Percentiles rank a stretch among this genome's conserved stretches.
Conservation (phyloP, 2,329 filamentous ascomycete genomes). For the Stylonectria norvegica region DNA sequence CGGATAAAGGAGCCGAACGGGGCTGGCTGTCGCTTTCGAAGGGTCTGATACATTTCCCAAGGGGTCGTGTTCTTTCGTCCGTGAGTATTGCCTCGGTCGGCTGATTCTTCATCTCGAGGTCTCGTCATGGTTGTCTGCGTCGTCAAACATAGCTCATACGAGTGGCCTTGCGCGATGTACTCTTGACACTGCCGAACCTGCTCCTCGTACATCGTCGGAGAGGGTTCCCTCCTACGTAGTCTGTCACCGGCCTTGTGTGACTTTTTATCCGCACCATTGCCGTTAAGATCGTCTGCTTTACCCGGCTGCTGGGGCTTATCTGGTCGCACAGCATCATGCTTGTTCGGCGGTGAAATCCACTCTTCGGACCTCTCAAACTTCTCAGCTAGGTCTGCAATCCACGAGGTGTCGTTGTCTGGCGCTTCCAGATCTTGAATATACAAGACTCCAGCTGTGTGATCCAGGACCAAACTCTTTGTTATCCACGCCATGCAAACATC, state of each 20-base stretch:
- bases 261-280: not conserved
- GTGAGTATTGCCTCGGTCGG: no score
- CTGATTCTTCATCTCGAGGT: conserved; percentile 18
- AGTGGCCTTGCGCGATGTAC: conserved; percentile 71
- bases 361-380: conserved; percentile 24
- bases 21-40: conserved; percentile 71
- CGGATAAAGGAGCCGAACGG: conserved; percentile 82
- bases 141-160: conserved; percentile 83
- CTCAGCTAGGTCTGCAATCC: conserved; percentile 30
- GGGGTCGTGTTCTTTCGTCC: conserved; percentile 32
- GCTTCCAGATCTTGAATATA: conserved; percentile 56
- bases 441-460: conserved; percentile 60
- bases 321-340: no score
- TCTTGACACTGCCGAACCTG: conserved; percentile 69
- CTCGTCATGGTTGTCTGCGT: conserved; percentile 64
- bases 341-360: no score
- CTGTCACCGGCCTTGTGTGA: conserved; percentile 2
- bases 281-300: not conserved
- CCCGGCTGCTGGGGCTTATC: not conserved
- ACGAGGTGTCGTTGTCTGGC: conserved; percentile 21
- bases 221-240: conserved; percentile 38
- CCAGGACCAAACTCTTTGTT: conserved; percentile 72
- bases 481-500: conserved; percentile 77
- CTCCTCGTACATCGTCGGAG: conserved; percentile 54
- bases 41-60: conserved; percentile 70